These are phyloP conservation scores for Candida qinlingensis DNA, from an alignment of 805 yeast species.

Conservation along the genomic window DNA sequence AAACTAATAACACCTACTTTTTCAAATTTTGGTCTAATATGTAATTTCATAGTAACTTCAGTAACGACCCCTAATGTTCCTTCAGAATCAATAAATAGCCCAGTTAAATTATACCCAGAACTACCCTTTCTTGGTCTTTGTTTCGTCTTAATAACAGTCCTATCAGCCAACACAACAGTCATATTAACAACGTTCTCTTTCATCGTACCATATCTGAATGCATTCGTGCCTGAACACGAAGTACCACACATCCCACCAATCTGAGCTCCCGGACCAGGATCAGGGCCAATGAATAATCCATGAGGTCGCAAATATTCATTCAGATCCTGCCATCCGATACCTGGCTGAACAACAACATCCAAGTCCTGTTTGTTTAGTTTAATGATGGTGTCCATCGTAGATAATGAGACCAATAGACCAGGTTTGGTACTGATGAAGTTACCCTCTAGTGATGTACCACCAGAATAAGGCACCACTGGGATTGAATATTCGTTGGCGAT, in stretches of 20 bases:
- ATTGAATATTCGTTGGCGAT: slow-evolving; percentile 49
- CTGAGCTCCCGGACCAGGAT: slow-evolving; percentile 70
- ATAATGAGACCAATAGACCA: slow-evolving; percentile 40
- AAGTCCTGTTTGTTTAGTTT: slow-evolving; percentile 53
- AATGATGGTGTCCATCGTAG: slow-evolving; percentile 50
- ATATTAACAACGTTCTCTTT: slow-evolving; percentile 35
- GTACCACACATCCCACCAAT: slow-evolving; percentile 71
- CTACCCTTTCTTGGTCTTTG: slow-evolving; percentile 66
- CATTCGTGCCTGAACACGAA: slow-evolving; percentile 71
- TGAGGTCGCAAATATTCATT: slow-evolving; percentile 40
- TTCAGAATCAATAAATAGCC: slow-evolving; percentile 52
- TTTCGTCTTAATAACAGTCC: slow-evolving; percentile 63
- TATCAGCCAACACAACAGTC: slow-evolving; percentile 72
- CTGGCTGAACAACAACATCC: slow-evolving; percentile 70
- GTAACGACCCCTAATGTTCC: slow-evolving; percentile 73
- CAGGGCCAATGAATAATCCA: slow-evolving; percentile 73
- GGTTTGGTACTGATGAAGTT: slow-evolving; percentile 65
- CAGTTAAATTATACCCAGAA: slow-evolving; percentile 49
- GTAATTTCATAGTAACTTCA: slow-evolving; percentile 63
- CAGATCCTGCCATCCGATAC: slow-evolving; percentile 68
- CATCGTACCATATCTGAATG: slow-evolving; percentile 53
- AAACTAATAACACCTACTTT: slow-evolving; percentile 62
- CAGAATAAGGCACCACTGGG: slow-evolving; percentile 68
- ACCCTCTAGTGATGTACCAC: slow-evolving; percentile 77
- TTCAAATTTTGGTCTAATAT: slow-evolving; percentile 55